Evolutionary conservation across 805 yeast genomes (phyloP).

Genomic region (Wickerhamomyces chaumierensis): DNA sequence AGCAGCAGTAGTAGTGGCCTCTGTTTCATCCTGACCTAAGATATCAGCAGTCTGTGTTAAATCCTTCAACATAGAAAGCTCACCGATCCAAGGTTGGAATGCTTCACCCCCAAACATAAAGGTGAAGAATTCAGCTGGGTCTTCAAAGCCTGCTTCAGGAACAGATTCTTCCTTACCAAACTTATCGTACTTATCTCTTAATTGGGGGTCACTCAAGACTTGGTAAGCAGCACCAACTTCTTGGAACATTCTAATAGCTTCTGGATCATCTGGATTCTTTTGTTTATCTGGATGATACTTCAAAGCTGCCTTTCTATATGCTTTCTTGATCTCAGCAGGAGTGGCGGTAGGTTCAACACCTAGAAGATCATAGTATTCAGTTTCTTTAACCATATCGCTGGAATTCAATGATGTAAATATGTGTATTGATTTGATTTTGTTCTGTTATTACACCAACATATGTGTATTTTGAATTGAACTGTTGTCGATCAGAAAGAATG

Average conservation of each 20-base stretch:
- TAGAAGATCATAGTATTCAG: conserved; percentile 58
- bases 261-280: conserved; percentile 56
- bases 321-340: conserved; percentile 52
- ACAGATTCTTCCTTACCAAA: conserved; percentile 65
- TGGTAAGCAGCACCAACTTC: conserved; percentile 65
- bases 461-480: too few relatives aligned
- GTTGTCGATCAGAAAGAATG: too few relatives aligned
- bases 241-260: conserved; percentile 61
- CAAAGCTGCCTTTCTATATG: conserved; percentile 61
- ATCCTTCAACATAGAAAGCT: conserved; percentile 67
- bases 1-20: conserved; percentile 7
- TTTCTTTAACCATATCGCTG: conserved; percentile 79
- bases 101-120: conserved; percentile 86
- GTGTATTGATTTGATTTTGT: too few relatives aligned
- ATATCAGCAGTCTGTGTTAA: conserved; percentile 51
- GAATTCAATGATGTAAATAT: too few relatives aligned
- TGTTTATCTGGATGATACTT: conserved; percentile 66
- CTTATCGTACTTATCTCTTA: conserved; percentile 61
- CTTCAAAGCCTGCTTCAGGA: conserved; percentile 61
- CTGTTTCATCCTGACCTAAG: conserved; percentile 33
- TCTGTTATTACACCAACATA: too few relatives aligned
- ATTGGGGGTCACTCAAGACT: conserved; percentile 53
- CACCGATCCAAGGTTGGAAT: conserved; percentile 80
- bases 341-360: conserved; percentile 49
- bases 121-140: conserved; percentile 60